These are phyloP conservation scores for Phaeosphaeria sp. DNA, from an alignment of 2,329 filamentous ascomycete genomes.

Conservation along the genomic window DNA sequence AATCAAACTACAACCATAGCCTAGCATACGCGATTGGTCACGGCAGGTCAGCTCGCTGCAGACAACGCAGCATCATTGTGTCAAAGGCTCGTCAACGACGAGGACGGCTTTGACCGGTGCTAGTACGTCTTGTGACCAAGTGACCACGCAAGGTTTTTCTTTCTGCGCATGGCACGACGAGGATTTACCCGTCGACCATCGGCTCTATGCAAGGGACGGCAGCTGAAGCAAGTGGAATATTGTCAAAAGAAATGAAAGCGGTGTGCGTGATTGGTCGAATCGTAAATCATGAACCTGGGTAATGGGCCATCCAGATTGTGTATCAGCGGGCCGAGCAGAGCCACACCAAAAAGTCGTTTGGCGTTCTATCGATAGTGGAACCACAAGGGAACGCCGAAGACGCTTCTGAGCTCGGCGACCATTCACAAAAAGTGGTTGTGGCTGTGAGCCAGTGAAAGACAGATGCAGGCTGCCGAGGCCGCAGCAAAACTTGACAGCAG, in stretches of 20 bases:
- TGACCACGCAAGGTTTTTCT: slow-evolving; percentile 37
- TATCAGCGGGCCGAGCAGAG: slow-evolving; percentile 34
- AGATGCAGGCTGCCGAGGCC: slow-evolving; percentile 25
- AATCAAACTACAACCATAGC: slow-evolving; percentile 41
- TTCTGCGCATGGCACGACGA: slow-evolving; percentile 25
- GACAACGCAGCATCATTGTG: slow-evolving; percentile 19
- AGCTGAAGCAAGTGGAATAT: slow-evolving; percentile 20
- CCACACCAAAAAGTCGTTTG: slow-evolving; percentile 9
- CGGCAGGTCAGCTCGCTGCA: slow-evolving; percentile 28
- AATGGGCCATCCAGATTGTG: slow-evolving; percentile 27
- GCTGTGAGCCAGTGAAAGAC: slow-evolving; percentile 17
- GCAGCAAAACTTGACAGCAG: not conserved
- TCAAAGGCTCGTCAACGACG: slow-evolving; percentile 17
- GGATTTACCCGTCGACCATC: slow-evolving; percentile 42
- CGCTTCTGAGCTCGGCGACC: slow-evolving; percentile 11
- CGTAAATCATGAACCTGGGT: slow-evolving; percentile 26
- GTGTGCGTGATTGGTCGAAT: slow-evolving; percentile 32
- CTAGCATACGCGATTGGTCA: slow-evolving; percentile 33
- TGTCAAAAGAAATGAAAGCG: slow-evolving; percentile 14
- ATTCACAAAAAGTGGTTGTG: slow-evolving; percentile 13
- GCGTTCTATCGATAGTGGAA: slow-evolving; percentile 20
- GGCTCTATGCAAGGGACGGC: slow-evolving; percentile 42
- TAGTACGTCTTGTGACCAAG: slow-evolving; percentile 42
- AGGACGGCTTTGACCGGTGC: slow-evolving; percentile 35
- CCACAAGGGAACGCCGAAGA: slow-evolving; percentile 10